Evolutionary conservation across 1,284 basidiomycete species (phyloP).

Genomic region (Boletus albobrunnescens): DNA sequence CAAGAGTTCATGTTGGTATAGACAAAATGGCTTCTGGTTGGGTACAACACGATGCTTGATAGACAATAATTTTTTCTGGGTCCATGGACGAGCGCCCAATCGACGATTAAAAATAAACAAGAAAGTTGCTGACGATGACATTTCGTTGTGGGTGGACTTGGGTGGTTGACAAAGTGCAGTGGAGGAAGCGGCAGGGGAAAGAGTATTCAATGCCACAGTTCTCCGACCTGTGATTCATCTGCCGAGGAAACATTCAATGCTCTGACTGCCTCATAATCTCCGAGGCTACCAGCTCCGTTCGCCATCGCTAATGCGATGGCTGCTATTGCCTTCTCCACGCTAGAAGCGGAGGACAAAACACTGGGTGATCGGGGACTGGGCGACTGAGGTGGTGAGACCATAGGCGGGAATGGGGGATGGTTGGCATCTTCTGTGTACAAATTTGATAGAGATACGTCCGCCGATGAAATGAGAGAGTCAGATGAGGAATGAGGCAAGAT

Average conservation of each 20-base stretch:
- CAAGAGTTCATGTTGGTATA: constrained; percentile 27
- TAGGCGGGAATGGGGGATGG: constrained; percentile 4
- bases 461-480: constrained; percentile 38
- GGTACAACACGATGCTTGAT: constrained; percentile 31
- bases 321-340: constrained; percentile 58
- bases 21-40: constrained; percentile 17
- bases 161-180: neutral
- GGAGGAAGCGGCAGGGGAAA: neutral
- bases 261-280: constrained; percentile 56
- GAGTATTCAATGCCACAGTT: constrained; percentile 55
- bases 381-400: constrained; percentile 16
- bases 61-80: constrained; percentile 21
- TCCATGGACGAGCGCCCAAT: constrained; percentile 16
- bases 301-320: constrained; percentile 61
- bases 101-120: constrained; percentile 32
- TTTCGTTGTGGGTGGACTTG: neutral
- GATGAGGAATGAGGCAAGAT: constrained; percentile 25
- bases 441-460: constrained; percentile 27
- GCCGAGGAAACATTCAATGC: constrained; percentile 38
- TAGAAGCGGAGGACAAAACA: constrained; percentile 32
- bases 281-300: constrained; percentile 64
- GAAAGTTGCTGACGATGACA: constrained; percentile 9
- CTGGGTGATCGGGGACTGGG: constrained; percentile 2
- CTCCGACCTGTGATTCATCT: constrained; percentile 50
- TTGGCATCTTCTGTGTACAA: constrained; percentile 11